phyloP scores from a whole-genome alignment of 257 asterid genomes.

The Penstemon eatonii region DNA sequence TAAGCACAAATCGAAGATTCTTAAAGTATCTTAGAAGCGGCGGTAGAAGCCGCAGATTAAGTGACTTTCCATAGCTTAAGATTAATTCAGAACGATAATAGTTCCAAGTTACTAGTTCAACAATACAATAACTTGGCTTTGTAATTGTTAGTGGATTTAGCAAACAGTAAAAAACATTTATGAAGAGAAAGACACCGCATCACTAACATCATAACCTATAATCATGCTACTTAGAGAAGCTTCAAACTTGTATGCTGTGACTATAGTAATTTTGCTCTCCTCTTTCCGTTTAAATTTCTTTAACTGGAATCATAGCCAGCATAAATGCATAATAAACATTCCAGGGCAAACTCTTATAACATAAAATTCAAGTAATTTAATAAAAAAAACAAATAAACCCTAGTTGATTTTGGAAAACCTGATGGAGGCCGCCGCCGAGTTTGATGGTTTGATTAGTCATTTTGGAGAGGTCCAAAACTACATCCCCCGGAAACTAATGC shows the following conservation, averaged over 20 bases:
- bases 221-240: background rate
- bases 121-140: background rate
- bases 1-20: no score
- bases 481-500: conserved; percentile 85
- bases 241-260: background rate
- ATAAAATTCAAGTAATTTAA: background rate
- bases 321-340: background rate
- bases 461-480: conserved; percentile 75
- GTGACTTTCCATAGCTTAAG: background rate
- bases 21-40: no score
- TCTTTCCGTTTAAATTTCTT: background rate
- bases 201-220: background rate
- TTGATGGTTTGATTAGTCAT: conserved; percentile 73
- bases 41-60: background rate
- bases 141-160: background rate
- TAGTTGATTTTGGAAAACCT: conserved; percentile 49
- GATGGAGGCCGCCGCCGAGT: conserved; percentile 92
- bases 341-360: background rate
- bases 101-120: background rate
- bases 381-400: conserved; percentile 27
- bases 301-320: background rate
- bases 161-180: background rate
- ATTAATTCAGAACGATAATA: background rate
- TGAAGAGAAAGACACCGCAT: background rate
- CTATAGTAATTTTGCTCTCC: background rate